Conservation (phyloP, 345 rosid species). For the Sisymbrium altissimum region DNA sequence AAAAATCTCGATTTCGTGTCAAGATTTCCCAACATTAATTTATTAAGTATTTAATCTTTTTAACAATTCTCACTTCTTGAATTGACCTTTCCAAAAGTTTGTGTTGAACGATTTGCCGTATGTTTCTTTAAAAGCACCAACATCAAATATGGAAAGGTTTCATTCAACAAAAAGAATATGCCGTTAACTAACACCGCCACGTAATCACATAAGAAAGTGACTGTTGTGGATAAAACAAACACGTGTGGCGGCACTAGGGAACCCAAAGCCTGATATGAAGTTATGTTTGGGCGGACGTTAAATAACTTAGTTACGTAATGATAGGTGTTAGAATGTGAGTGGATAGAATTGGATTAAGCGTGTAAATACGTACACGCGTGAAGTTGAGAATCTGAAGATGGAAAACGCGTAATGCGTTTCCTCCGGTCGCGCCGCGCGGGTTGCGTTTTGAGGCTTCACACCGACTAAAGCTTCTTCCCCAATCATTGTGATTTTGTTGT, state of each 20-base stretch:
- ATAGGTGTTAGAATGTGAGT: background rate
- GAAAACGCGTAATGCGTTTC: constrained; percentile 15
- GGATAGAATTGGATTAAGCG: background rate
- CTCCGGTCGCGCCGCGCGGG: constrained; percentile 16
- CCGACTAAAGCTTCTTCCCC: constrained; percentile 2
- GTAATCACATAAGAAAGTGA: background rate
- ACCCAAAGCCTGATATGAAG: background rate
- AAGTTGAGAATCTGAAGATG: background rate
- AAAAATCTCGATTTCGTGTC: background rate
- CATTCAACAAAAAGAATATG: constrained; percentile 6
- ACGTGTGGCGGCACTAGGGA: background rate
- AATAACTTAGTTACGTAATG: background rate
- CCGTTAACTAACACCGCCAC: constrained; percentile 2
- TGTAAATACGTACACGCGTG: constrained; percentile 20
- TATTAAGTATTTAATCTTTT: background rate
- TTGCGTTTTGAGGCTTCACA: constrained; percentile 21
- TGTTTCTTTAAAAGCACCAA: background rate
- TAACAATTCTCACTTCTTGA: background rate
- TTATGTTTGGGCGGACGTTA: background rate
- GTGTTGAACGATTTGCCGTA: background rate
- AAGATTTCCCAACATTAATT: background rate
- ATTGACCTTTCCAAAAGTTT: background rate
- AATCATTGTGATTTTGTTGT: constrained; percentile 11
- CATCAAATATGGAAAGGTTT: background rate
- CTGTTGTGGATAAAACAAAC: background rate